These are phyloP conservation scores for Vigna hirtella DNA, from an alignment of 306 rosid species.

Conservation along the genomic window DNA sequence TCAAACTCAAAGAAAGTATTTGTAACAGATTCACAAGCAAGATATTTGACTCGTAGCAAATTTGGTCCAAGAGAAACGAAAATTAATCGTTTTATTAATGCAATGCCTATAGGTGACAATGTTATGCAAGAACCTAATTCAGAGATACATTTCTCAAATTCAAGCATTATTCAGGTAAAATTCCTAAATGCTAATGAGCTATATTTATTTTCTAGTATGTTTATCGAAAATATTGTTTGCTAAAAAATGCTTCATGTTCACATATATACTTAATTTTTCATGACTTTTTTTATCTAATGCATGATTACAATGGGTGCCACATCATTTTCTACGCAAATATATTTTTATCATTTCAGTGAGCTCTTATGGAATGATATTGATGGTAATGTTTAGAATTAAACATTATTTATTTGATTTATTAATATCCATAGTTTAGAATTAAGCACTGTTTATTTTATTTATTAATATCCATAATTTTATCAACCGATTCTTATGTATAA, in stretches of 20 bases:
- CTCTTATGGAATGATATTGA: too few relatives aligned
- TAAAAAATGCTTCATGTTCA: neutral
- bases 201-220: neutral
- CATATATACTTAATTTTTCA: neutral
- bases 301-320: neutral
- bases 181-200: neutral
- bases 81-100: neutral
- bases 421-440: too few relatives aligned
- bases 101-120: constrained; percentile 1
- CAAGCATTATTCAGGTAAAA: constrained; percentile 22
- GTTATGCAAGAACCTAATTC: neutral
- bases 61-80: constrained; percentile 17
- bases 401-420: too few relatives aligned
- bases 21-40: neutral
- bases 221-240: neutral
- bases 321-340: neutral
- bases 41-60: neutral
- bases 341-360: neutral
- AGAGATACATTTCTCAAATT: constrained; percentile 14
- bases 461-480: too few relatives aligned
- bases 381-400: too few relatives aligned
- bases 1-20: constrained; percentile 5
- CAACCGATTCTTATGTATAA: too few relatives aligned
- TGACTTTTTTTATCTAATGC: neutral
- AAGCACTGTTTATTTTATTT: too few relatives aligned